phyloP scores from a whole-genome alignment of 805 yeast genomes.

The Candida succiphila region DNA sequence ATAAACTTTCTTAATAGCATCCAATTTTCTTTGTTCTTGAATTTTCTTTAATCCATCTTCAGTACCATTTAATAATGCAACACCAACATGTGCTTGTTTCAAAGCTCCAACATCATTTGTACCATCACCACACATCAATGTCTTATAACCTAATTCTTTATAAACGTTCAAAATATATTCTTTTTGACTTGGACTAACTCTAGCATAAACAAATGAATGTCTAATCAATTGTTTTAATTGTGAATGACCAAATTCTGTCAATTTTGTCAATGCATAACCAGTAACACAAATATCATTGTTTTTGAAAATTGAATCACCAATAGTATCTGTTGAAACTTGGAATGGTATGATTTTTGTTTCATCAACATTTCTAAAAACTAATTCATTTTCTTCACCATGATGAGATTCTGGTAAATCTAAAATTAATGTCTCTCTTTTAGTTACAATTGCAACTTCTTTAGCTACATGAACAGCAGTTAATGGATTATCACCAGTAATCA shows the following conservation, averaged over 20 bases:
- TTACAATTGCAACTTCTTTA: conserved; percentile 79
- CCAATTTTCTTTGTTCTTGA: conserved; percentile 68
- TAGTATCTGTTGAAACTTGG: conserved; percentile 42
- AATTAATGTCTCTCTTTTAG: conserved; percentile 75
- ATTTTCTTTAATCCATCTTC: conserved; percentile 87
- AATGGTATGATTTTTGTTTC: conserved; percentile 67
- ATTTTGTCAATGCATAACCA: conserved; percentile 73
- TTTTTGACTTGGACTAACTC: conserved; percentile 95
- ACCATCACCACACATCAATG: conserved; percentile 99
- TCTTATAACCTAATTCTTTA: conserved; percentile 82
- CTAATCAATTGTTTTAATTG: conserved; percentile 68
- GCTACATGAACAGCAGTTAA: conserved; percentile 98
- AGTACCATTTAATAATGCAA: conserved; percentile 95
- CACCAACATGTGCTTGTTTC: conserved; percentile 97
- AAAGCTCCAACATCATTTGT: conserved; percentile 99
- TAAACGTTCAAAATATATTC: conserved; percentile 79
- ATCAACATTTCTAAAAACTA: conserved; percentile 79
- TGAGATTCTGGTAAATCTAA: conserved; percentile 77
- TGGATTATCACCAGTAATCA: conserved; percentile 99
- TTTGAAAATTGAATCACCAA: conserved; percentile 48
- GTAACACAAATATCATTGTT: conserved; percentile 83
- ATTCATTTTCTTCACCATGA: conserved; percentile 39
- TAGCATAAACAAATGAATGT: conserved; percentile 94
- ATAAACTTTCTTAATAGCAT: conserved; percentile 56
- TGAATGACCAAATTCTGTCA: conserved; percentile 53